Evolutionary conservation across 2,329 filamentous ascomycete species (phyloP), one percentile per base, ranked within the genome.

Genomic region (Penicillium sp.): DNA sequence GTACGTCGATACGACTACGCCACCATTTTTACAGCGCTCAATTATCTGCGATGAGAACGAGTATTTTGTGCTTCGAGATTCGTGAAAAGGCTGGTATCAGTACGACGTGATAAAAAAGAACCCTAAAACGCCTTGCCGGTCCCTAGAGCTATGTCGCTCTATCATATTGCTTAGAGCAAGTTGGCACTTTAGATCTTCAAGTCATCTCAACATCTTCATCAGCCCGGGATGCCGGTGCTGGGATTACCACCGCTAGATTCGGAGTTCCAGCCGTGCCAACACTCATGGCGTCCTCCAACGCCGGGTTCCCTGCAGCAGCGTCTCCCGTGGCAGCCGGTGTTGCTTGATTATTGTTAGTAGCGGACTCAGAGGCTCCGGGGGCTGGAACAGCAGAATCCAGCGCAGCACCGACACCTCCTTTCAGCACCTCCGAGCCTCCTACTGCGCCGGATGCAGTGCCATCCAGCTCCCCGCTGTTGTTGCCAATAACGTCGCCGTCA

Each of bases 201-300:
- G 53, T 58, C 62, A 65, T 65, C 40, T 66, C 63, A 36, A 62
- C 47, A 52, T 67, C 65, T 24, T 59, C 65, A 36, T 62, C 58
- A 14, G 40, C 54, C 11, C 42, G 49, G 16, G 45, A 40, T 23
- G 42, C 50, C 14, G 60, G 49, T 9, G 50, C 42, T 4, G 18
- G 18, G 18, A 20, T 20, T 14, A 51, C 55, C 11, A 47, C 40
- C 8, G 48, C 40, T 16, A 56, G 42, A 36, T 48, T 57, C 5
- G 60, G 59, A 8, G 59, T 64, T 16, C 46, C 55, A 42, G 50
- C 50, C 14, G 54, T 55, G 8, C 49, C 61, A 27, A 60, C 41
- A 22, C 54, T 57, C 52, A 56, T 53, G 6, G 48, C 49, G 42
- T 66, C 63, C 26, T 62, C 62, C 24, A 50, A 42, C 14, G 31